phyloP scores from a whole-genome alignment of 2,329 filamentous ascomycete genomes.

The Exophiala phaeomuriformis region DNA sequence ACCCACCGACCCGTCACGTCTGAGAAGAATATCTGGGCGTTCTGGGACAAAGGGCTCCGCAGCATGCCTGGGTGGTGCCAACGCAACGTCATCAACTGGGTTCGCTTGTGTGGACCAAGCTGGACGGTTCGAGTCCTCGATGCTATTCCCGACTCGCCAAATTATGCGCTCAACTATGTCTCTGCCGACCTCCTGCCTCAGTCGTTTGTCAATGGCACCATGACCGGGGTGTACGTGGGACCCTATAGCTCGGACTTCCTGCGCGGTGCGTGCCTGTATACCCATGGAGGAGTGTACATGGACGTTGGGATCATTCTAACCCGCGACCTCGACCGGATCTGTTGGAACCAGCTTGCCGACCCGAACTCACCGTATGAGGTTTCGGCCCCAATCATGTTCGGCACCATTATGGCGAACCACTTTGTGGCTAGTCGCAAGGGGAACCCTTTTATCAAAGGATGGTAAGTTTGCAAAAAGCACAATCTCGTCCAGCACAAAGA shows the following conservation, averaged over 20 bases:
- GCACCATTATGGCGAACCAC: conserved; percentile 43
- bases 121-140: conserved; percentile 51
- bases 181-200: conserved; percentile 44
- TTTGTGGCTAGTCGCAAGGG: conserved; percentile 37
- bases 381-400: conserved; percentile 30
- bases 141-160: conserved; percentile 37
- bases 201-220: conserved; percentile 45
- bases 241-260: conserved; percentile 55
- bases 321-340: conserved; percentile 50
- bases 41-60: conserved; percentile 48
- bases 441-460: conserved; percentile 46
- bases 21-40: conserved; percentile 52
- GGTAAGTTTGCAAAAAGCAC: conserved; percentile 12
- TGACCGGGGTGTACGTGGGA: conserved; percentile 44
- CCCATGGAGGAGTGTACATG: conserved; percentile 52
- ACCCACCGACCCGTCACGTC: conserved; percentile 13
- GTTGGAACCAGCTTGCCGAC: conserved; percentile 45
- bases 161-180: conserved; percentile 46
- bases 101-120: conserved; percentile 45
- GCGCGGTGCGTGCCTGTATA: conserved; percentile 50
- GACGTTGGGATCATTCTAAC: conserved; percentile 53
- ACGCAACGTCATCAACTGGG: conserved; percentile 49
- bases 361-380: conserved; percentile 43
- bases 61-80: conserved; percentile 47
- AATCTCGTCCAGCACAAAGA: no score